A percentile compares a stretch with the other conserved stretches of the same genome.
phyloP scores from a whole-genome alignment of 2,329 filamentous ascomycete genomes.

The Xylaria sp. region DNA sequence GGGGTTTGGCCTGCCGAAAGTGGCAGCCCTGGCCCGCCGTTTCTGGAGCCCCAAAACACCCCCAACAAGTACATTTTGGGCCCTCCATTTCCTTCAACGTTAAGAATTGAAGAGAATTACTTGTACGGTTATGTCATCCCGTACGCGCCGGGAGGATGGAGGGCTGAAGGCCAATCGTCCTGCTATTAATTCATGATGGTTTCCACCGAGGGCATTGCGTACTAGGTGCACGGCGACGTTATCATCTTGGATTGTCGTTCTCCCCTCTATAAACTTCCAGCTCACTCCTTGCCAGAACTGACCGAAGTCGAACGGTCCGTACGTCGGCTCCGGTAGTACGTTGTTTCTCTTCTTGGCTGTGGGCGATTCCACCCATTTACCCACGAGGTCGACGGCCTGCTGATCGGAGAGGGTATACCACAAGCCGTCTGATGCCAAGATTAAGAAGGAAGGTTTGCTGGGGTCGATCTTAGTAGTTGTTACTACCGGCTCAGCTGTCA shows the following conservation, averaged over 20 bases:
- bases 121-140: constrained; percentile 14
- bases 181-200: neutral
- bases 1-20: too few species aligned
- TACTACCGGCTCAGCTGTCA: constrained; percentile 10
- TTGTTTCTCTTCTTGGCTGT: neutral
- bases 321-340: too few species aligned
- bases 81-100: too few species aligned
- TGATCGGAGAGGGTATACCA: neutral
- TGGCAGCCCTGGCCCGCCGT: too few species aligned
- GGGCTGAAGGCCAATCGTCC: neutral
- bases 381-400: neutral
- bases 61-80: too few species aligned
- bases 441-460: neutral
- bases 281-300: neutral
- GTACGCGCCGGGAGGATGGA: neutral
- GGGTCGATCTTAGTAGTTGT: neutral
- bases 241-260: neutral
- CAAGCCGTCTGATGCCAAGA: constrained; percentile 4
- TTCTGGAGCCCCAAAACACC: too few species aligned
- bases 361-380: neutral
- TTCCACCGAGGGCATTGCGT: constrained; percentile 11
- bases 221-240: constrained; percentile 10
- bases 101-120: constrained; percentile 7
- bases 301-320: neutral
- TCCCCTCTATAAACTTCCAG: neutral